Evolutionary conservation across 2,329 filamentous ascomycete species (phyloP), one percentile per base, ranked within the genome.

Genomic region (Stagonosporopsis rhizophila): DNA sequence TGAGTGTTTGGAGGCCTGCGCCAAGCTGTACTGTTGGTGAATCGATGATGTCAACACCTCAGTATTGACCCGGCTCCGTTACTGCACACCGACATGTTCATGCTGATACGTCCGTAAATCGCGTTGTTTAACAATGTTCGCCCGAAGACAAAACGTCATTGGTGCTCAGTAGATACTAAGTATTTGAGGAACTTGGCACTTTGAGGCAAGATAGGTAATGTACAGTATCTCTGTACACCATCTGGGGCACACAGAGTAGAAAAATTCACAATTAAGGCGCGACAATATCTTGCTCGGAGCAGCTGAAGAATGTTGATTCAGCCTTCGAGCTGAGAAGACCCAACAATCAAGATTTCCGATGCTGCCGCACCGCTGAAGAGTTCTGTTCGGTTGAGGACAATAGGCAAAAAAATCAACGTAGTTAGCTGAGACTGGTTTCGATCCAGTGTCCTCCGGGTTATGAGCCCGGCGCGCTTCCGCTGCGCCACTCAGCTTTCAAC

Each of bases 391-490:
- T 6, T 20, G 20, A 20, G 4, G 17, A 5, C 7, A 17, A 42
- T 19, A 2, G 1, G 20, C 34, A 38, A 41, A 58, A 58, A 55
- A 22, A 22, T 25, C 34, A 23, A 52, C n/a, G 14, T 46, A 44
- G 4, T 1, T 64, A 68, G 65, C 64, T 68, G 57, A 60, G 51
- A 50, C 37, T 52, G 54, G 64, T 68, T 68, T 66, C 66, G 68
- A 70, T 72, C 68, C 56, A 58, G 51, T 55, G 70, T 71, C 69
- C 70, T 73, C 69, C 69, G 69, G 70, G 70, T 73, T 73, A 72
- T 74, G 71, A 73, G 70, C 70, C 71, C 70, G 69, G 70, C 71
- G 70, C 71, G 70, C 70, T 72, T 71, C 70, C 70, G 64, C 70
- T 73, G 69, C 69, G 71, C 71, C 70, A 72, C 60, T 66, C 64